A percentile compares a stretch with the other conserved stretches of the same genome.
These are phyloP conservation scores for Mariannaea sp. DNA, from an alignment of 2,329 filamentous ascomycete genomes.

Conservation along the genomic window DNA sequence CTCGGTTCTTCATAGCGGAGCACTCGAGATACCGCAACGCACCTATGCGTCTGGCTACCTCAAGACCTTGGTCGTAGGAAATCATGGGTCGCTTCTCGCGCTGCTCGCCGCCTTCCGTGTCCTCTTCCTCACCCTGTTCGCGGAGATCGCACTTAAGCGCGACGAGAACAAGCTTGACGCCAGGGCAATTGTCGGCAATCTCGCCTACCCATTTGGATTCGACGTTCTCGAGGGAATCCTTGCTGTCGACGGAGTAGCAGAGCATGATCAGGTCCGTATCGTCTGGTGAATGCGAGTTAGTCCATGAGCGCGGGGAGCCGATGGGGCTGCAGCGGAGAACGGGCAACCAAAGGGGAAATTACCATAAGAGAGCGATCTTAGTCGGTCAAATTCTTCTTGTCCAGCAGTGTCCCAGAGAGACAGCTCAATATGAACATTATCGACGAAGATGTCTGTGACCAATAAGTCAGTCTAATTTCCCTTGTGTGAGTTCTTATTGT, in stretches of 20 bases:
- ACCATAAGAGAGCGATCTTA: slow-evolving; percentile 95
- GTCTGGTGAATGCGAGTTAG: slow-evolving; percentile 44
- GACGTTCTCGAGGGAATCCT: slow-evolving; percentile 96
- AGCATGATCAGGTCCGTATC: slow-evolving; percentile 99
- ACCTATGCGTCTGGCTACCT: slow-evolving; percentile 88
- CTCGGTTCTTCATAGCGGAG: slow-evolving; percentile 96
- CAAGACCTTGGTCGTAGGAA: slow-evolving; percentile 87
- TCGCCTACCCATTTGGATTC: slow-evolving; percentile 98
- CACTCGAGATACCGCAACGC: slow-evolving; percentile 96
- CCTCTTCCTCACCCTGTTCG: slow-evolving; percentile 74
- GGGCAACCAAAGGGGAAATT: slow-evolving; percentile 19
- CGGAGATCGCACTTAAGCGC: slow-evolving; percentile 96
- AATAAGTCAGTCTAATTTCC: slow-evolving; percentile 14
- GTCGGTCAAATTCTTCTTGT: slow-evolving; percentile 97
- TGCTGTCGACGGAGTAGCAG: slow-evolving; percentile 96
- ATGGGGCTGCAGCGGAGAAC: not conserved
- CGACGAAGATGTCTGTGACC: slow-evolving; percentile 90
- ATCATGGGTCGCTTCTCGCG: slow-evolving; percentile 75
- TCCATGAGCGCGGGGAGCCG: not conserved
- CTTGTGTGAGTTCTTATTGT: not conserved
- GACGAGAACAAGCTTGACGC: slow-evolving; percentile 91
- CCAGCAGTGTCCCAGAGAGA: slow-evolving; percentile 98
- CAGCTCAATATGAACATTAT: slow-evolving; percentile 94
- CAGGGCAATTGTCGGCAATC: slow-evolving; percentile 96
- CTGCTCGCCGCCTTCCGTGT: slow-evolving; percentile 52